phyloP scores from a whole-genome alignment of 345 rosid species.

The Camelina hispida region DNA sequence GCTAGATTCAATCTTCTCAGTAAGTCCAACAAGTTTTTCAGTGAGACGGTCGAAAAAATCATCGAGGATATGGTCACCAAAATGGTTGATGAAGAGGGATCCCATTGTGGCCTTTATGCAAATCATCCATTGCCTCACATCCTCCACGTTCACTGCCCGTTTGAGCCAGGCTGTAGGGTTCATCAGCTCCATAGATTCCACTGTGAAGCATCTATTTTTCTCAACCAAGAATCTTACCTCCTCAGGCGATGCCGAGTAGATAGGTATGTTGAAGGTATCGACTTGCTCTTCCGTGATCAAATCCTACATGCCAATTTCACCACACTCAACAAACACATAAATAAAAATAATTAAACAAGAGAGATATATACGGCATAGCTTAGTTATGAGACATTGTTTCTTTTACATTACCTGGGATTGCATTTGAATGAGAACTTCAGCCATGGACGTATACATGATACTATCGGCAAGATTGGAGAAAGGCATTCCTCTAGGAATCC shows the following conservation, averaged over 20 bases:
- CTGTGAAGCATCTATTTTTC: slow-evolving; percentile 46
- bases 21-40: slow-evolving; percentile 39
- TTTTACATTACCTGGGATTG: slow-evolving; percentile 35
- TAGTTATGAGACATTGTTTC: not conserved
- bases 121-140: slow-evolving; percentile 43
- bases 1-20: slow-evolving; percentile 45
- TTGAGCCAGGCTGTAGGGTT: slow-evolving; percentile 45
- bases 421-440: slow-evolving; percentile 54
- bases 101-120: slow-evolving; percentile 64
- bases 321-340: not conserved
- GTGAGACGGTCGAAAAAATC: slow-evolving; percentile 50
- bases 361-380: not conserved
- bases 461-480: slow-evolving; percentile 48
- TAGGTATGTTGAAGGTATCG: slow-evolving; percentile 60
- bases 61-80: slow-evolving; percentile 43
- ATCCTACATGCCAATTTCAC: slow-evolving; percentile 45
- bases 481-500: slow-evolving; percentile 40
- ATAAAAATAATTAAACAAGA: slow-evolving; percentile 15
- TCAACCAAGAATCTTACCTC: slow-evolving; percentile 50
- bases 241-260: slow-evolving; percentile 48
- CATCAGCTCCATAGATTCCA: slow-evolving; percentile 52
- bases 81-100: slow-evolving; percentile 53
- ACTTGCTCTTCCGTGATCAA: slow-evolving; percentile 54
- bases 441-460: slow-evolving; percentile 56
- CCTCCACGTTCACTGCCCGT: slow-evolving; percentile 40